A percentile compares a stretch with the other conserved stretches of the same genome.
phyloP scores from a whole-genome alignment of 306 rosid species.

The Ceratonia siliqua region DNA sequence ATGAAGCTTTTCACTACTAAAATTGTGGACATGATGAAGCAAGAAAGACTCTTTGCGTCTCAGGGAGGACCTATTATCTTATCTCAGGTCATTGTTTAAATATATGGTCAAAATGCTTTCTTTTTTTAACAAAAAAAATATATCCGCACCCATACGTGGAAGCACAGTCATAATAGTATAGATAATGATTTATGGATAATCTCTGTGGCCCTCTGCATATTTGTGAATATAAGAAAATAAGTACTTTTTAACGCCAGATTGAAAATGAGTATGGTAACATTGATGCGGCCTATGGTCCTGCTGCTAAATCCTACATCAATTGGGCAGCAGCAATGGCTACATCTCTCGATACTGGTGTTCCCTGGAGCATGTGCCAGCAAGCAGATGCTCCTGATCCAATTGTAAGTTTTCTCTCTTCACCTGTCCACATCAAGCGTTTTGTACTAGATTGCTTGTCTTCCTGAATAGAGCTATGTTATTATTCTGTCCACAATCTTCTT shows the following conservation, averaged over 20 bases:
- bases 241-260: constrained; percentile 46
- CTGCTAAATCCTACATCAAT: constrained; percentile 68
- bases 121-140: neutral
- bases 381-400: constrained; percentile 88
- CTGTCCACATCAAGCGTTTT: neutral
- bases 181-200: neutral
- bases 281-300: constrained; percentile 54
- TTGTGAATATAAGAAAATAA: neutral
- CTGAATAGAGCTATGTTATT: neutral
- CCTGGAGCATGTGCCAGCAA: constrained; percentile 99
- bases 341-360: constrained; percentile 89
- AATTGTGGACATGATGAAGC: constrained; percentile 82
- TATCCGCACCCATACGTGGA: neutral
- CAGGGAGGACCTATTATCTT: constrained; percentile 96
- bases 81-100: constrained; percentile 69
- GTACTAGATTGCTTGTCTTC: constrained; percentile 7
- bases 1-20: constrained; percentile 85
- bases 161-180: neutral
- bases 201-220: neutral
- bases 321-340: constrained; percentile 96
- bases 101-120: neutral
- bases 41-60: constrained; percentile 80
- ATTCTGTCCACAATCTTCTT: neutral
- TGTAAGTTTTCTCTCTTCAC: constrained; percentile 50
- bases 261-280: constrained; percentile 91